Conservation (phyloP, 805 yeast genomes). For the Deakozyma indianensis region DNA sequence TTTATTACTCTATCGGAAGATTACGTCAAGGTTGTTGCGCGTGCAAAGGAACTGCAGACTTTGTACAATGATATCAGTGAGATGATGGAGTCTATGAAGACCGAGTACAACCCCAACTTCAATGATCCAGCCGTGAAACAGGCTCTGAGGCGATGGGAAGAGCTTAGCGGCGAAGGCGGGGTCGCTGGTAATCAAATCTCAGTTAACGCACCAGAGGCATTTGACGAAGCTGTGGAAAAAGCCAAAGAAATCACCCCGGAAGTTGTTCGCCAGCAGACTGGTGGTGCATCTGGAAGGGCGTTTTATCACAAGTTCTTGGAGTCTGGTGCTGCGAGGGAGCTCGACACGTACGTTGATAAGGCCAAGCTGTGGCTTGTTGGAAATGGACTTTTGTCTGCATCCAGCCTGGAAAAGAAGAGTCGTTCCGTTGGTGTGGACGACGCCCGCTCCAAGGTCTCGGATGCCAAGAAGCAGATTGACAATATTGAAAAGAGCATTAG, state of each 20-base stretch:
- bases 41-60: not conserved
- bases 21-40: conserved; percentile 4
- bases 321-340: not conserved
- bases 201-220: not conserved
- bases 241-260: conserved; percentile 6
- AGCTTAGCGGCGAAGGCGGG: conserved; percentile 7
- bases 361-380: conserved; percentile 2
- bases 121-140: conserved; percentile 78
- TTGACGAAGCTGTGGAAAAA: conserved; percentile 2
- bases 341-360: not conserved
- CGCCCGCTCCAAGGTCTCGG: conserved; percentile 4
- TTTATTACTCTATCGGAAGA: conserved; percentile 3
- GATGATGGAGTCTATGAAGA: conserved; percentile 34
- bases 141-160: conserved; percentile 35
- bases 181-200: not conserved
- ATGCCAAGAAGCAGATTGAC: conserved; percentile 9
- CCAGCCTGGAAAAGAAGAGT: not conserved
- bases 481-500: conserved; percentile 7
- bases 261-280: conserved; percentile 2
- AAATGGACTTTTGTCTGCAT: not conserved
- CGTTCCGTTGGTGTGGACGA: conserved; percentile 1
- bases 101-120: conserved; percentile 65
- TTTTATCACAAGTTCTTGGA: not conserved
- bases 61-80: conserved; percentile 9
- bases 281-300: conserved; percentile 4